phyloP scores from a whole-genome alignment of 345 rosid genomes.

The Pseudoturritis turrita region DNA sequence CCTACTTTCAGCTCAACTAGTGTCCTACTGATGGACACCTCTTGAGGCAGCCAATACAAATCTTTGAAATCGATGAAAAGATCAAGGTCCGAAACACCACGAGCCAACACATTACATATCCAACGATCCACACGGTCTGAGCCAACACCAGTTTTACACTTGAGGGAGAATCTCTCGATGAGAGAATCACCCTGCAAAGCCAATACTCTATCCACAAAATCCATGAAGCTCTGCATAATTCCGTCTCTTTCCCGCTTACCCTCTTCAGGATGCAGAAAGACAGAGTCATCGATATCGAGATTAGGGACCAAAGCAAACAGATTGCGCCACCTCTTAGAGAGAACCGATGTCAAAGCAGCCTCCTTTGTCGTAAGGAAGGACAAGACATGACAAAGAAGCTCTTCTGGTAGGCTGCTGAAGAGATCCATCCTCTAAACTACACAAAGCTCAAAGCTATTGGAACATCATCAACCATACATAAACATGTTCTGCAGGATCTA shows the following conservation, averaged over 20 bases:
- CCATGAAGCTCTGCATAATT: not conserved
- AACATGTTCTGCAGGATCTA: too few species aligned
- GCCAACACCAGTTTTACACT: not conserved
- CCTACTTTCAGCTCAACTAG: not conserved
- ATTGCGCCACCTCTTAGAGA: not conserved
- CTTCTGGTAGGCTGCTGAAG: not conserved
- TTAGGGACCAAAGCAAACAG: not conserved
- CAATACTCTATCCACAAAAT: not conserved
- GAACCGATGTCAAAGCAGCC: not conserved
- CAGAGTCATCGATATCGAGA: not conserved
- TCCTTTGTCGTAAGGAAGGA: not conserved
- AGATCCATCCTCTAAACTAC: not conserved
- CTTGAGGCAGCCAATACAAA: not conserved
- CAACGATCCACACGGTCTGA: not conserved
- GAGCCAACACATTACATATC: not conserved
- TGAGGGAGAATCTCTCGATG: not conserved
- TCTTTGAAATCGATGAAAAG: not conserved
- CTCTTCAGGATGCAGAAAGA: not conserved
- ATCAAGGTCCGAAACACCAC: not conserved
- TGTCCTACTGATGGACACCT: not conserved
- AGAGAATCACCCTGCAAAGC: not conserved
- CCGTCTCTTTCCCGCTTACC: not conserved
- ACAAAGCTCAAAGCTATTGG: not conserved
- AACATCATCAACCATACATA: not conserved
- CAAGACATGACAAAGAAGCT: not conserved